A percentile compares a stretch with the other conserved stretches of the same genome.
Conservation (phyloP, 1,284 basidiomycete genomes). For the Heterobasidion parviporum region DNA sequence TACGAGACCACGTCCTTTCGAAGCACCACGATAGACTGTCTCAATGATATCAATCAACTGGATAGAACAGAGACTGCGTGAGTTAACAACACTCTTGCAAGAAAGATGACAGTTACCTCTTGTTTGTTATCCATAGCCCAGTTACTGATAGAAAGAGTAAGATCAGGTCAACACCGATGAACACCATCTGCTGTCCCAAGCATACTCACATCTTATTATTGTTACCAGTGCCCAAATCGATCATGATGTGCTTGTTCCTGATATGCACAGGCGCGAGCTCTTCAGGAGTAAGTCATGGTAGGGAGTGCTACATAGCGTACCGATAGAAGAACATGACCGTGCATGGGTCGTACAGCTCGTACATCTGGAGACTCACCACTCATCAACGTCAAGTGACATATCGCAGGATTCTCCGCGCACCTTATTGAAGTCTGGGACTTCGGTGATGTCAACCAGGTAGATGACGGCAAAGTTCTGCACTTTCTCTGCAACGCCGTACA, state of each 20-base stretch:
- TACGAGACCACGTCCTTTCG: slow-evolving; percentile 96
- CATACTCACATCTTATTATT: slow-evolving; percentile 94
- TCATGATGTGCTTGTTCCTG: slow-evolving; percentile 99
- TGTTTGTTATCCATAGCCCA: slow-evolving; percentile 98
- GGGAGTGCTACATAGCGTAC: slow-evolving; percentile 32
- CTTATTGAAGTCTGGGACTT: slow-evolving; percentile 99
- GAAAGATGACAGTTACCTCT: slow-evolving; percentile 48
- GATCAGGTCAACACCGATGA: slow-evolving; percentile 4
- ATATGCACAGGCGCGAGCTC: slow-evolving; percentile 2
- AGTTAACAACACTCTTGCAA: not conserved
- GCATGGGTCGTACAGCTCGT: slow-evolving; percentile 90
- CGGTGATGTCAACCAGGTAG: slow-evolving; percentile 92
- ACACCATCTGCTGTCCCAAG: not conserved
- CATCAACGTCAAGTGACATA: slow-evolving; percentile 1
- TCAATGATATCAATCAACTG: slow-evolving; percentile 97
- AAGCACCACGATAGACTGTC: slow-evolving; percentile 96
- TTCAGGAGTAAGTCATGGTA: not conserved
- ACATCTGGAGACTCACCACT: slow-evolving; percentile 55
- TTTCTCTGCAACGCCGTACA: slow-evolving; percentile 88
- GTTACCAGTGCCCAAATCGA: slow-evolving; percentile 98
- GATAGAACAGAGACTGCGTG: not conserved
- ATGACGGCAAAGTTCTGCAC: slow-evolving; percentile 99
- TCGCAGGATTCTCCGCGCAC: slow-evolving; percentile 31
- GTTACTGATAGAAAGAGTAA: slow-evolving; percentile 47
- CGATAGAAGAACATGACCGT: slow-evolving; percentile 99